These are phyloP conservation scores for Violaceomyces palustris DNA, from an alignment of 1,284 basidiomycete genomes.

Conservation along the genomic window DNA sequence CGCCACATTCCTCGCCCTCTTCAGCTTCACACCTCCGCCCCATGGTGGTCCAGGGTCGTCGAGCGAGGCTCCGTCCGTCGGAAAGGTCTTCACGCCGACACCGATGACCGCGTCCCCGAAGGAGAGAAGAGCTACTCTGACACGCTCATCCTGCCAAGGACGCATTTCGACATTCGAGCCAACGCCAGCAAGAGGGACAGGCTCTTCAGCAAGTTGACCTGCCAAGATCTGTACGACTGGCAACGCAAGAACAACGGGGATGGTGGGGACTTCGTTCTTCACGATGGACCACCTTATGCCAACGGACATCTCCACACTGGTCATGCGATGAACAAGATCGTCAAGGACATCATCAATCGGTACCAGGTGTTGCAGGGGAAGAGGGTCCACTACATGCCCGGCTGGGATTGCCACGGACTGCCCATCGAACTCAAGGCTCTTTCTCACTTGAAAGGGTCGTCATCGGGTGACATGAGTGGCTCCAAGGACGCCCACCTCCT, in stretches of 20 bases:
- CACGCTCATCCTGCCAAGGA: conserved; percentile 78
- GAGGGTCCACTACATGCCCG: conserved; percentile 85
- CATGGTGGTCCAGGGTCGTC: too few relatives aligned
- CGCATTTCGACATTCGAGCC: conserved; percentile 70
- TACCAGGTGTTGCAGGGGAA: conserved; percentile 75
- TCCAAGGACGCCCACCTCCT: conserved; percentile 59
- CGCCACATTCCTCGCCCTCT: too few relatives aligned
- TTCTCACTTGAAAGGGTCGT: conserved; percentile 10
- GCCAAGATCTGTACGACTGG: conserved; percentile 74
- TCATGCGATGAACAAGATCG: conserved; percentile 91
- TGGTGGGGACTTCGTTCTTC: conserved; percentile 65
- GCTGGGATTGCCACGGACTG: conserved; percentile 97
- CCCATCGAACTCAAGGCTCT: conserved; percentile 63
- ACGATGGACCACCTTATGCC: conserved; percentile 96
- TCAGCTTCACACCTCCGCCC: too few relatives aligned
- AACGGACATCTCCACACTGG: conserved; percentile 94
- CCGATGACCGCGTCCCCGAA: too few relatives aligned
- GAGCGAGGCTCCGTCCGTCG: too few relatives aligned
- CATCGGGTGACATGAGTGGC: too few relatives aligned
- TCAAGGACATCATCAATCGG: conserved; percentile 93
- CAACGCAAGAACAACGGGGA: conserved; percentile 65
- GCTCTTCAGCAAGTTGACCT: conserved; percentile 64
- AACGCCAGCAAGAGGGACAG: conserved; percentile 66
- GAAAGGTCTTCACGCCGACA: too few relatives aligned
- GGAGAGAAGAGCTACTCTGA: conserved; percentile 54